Percentiles rank a stretch among this genome's conserved stretches.
Conservation (phyloP, 345 rosid species). For the Sonneratia alba region DNA sequence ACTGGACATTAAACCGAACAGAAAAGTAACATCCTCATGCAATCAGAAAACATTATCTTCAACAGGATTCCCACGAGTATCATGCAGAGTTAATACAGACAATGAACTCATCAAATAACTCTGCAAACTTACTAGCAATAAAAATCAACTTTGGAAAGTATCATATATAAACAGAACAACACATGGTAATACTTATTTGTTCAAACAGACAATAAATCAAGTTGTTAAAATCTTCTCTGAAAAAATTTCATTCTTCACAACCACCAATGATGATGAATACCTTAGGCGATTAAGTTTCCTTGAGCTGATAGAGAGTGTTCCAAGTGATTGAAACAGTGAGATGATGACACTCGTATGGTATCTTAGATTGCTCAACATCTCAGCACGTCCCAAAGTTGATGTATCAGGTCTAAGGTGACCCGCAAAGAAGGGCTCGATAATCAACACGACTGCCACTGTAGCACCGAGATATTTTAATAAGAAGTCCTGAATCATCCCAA, state of each 20-base stretch:
- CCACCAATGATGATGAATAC: constrained; percentile 23
- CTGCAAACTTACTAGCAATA: background rate
- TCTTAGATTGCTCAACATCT: constrained; percentile 97
- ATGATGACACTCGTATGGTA: constrained; percentile 94
- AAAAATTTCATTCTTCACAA: background rate
- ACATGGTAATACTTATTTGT: too few relatives aligned
- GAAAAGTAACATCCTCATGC: background rate
- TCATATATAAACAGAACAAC: background rate
- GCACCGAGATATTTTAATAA: constrained; percentile 94
- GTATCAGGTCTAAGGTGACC: constrained; percentile 84
- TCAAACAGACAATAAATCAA: background rate
- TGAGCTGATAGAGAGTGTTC: constrained; percentile 91
- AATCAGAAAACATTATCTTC: background rate
- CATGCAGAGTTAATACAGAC: background rate
- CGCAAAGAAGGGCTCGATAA: constrained; percentile 93
- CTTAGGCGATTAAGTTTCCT: constrained; percentile 89
- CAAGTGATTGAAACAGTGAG: constrained; percentile 82
- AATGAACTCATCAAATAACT: background rate
- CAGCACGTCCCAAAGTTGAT: constrained; percentile 89
- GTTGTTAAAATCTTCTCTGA: background rate
- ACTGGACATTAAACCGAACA: constrained; percentile 1
- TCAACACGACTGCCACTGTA: constrained; percentile 83
- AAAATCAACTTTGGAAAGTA: background rate
- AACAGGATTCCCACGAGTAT: background rate
- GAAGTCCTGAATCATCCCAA: constrained; percentile 99